Base-by-base conservation (phyloP, 345 rosid genomes). In the Diplotaxis tenuifolia region DNA sequence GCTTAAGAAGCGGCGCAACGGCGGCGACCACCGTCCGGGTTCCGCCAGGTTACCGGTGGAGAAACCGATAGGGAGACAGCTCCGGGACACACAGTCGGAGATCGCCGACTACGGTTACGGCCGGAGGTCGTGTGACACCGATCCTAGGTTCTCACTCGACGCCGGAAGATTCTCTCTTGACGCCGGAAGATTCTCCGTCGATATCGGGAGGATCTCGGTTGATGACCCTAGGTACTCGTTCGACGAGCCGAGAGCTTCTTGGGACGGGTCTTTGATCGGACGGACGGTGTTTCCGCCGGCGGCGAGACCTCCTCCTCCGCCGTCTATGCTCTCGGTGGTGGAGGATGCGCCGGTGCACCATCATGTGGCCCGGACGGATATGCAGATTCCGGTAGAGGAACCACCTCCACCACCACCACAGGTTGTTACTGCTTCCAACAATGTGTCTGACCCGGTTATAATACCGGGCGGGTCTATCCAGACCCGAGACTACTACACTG, bases 81-180 rank as follows among this genome's bases (percentile, higher is more conserved):
- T 84, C 73, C 79, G 96, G 19, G 99, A 95, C 70, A 95, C 99
- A 6, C 98, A 92, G 81, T 95, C 99, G 27, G 99, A 95, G 78
- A 88, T 95, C 38, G 99, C 97, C 3, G 99, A 95, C 73, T 95
- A 95, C 19, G 97, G 96, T 20, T 95, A 82, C 29, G 99, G 99
- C 19, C 78, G 99, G 72, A 83, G 99, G 57, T 95, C 99, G n/a
- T 95, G 99, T 52, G 99, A 95, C 62, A 95, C 97, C 23, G 99
- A 95, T 81, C 99, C 97, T 12, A 80, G 99, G 64, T 95, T 95
- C 83, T 95, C 99, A 0, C 84, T 92, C 5, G 97, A 86, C 60
- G 76, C 85, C 9, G 86, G 82, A 2, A 78, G 86, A 74, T 74
- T 83, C 80, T 84, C 86, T 20, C 76, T 83, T 4, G 90, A 91